These are phyloP conservation scores for Mucor plumbeus DNA, from an alignment of 371 early-diverging fungal species.

Conservation along the genomic window DNA sequence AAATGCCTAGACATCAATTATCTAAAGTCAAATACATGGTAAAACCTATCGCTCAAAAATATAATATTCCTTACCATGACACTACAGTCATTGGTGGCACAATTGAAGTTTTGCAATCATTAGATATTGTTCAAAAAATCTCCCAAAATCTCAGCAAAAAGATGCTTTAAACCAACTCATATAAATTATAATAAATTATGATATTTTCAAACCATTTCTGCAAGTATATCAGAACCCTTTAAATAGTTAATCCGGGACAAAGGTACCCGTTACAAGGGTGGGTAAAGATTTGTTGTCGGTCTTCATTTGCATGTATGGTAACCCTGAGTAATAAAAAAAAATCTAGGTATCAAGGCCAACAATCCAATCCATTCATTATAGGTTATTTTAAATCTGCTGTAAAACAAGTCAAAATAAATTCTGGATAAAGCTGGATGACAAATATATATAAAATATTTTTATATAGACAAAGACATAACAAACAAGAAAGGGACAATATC, in stretches of 20 bases:
- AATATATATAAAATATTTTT: too few relatives aligned
- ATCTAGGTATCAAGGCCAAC: background rate
- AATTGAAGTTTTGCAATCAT: conserved; percentile 69
- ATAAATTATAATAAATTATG: too few relatives aligned
- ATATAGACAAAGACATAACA: too few relatives aligned
- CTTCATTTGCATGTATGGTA: background rate
- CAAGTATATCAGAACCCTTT: background rate
- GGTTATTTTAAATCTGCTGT: too few relatives aligned
- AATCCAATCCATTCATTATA: background rate
- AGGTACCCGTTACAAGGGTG: background rate
- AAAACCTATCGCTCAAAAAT: conserved; percentile 72
- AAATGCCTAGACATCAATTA: conserved; percentile 80
- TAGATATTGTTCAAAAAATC: conserved; percentile 64
- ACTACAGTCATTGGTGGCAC: conserved; percentile 75
- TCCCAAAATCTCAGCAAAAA: conserved; percentile 60
- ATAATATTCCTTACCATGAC: conserved; percentile 71
- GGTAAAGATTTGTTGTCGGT: conserved; percentile 3
- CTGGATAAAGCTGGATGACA: too few relatives aligned
- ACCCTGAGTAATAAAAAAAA: background rate
- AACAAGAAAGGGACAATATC: too few relatives aligned
- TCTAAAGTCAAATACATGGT: conserved; percentile 69
- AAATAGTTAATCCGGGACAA: background rate
- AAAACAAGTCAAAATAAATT: background rate
- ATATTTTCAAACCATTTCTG: too few relatives aligned
- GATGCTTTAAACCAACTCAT: conserved; percentile 29